phyloP scores from a whole-genome alignment of 208 protist genomes.

The Leishmania aethiopica region DNA sequence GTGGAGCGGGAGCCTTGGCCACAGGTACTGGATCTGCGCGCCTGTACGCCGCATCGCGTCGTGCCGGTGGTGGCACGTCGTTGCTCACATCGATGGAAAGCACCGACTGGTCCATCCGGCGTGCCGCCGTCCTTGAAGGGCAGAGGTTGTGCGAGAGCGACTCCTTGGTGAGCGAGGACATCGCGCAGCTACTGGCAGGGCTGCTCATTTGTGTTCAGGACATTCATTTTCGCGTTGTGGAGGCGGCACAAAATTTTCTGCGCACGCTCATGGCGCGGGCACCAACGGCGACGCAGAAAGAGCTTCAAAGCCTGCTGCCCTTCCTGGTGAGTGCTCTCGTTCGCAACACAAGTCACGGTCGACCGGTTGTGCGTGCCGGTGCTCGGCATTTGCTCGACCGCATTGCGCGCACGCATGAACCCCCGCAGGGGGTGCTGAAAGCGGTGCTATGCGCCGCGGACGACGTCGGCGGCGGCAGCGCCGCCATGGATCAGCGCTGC shows the following conservation, averaged over 20 bases:
- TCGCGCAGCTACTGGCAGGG: background rate
- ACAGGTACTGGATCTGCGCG: background rate
- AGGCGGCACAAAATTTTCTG: constrained; percentile 42
- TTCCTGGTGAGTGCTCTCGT: constrained; percentile 6
- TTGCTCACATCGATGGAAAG: constrained; percentile 31
- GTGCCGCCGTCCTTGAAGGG: constrained; percentile 10
- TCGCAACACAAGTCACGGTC: constrained; percentile 9
- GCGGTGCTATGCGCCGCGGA: constrained; percentile 14
- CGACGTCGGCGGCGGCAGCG: background rate
- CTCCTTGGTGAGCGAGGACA: constrained; percentile 8
- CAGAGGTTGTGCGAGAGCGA: constrained; percentile 8
- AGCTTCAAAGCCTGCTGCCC: background rate
- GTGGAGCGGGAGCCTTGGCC: background rate
- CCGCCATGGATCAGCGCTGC: background rate
- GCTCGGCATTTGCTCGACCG: constrained; percentile 14
- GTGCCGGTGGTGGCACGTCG: background rate
- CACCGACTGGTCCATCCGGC: constrained; percentile 41
- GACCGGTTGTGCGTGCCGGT: constrained; percentile 6
- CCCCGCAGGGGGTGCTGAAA: constrained; percentile 6
- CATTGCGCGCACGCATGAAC: constrained; percentile 9
- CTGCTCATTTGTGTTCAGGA: constrained; percentile 49
- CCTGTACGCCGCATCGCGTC: background rate
- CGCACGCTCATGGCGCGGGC: background rate
- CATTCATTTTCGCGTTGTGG: constrained; percentile 48
- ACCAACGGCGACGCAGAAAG: constrained; percentile 13